Evolutionary conservation across 495 filamentous ascomycete genomes (phyloP).

Genomic region (Talaromyces nanjingensis): DNA sequence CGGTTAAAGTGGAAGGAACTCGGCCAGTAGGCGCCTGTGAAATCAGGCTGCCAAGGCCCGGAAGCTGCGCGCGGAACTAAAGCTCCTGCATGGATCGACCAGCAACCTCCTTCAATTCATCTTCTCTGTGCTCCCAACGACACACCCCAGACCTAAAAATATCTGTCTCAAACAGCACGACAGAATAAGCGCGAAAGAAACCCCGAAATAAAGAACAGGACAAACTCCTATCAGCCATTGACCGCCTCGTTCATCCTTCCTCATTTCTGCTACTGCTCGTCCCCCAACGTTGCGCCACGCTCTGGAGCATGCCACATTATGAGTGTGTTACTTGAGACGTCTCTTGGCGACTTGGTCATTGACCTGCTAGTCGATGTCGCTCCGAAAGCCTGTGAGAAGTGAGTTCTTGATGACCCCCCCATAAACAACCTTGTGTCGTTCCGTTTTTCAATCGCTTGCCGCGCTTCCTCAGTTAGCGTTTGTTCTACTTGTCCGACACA

Average conservation of each 20-base stretch:
- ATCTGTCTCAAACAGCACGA: background rate
- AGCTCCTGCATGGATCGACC: background rate
- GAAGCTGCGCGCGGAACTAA: background rate
- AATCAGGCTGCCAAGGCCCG: constrained; percentile 2
- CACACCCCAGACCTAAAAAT: background rate
- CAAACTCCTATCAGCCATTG: background rate
- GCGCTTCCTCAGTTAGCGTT: background rate
- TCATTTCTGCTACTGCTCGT: background rate
- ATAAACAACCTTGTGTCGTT: background rate
- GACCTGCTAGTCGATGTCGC: constrained; percentile 82
- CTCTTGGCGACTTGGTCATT: constrained; percentile 85
- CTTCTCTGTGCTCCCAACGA: background rate
- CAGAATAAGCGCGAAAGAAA: background rate
- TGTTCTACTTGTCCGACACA: constrained; percentile 11
- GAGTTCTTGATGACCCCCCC: constrained; percentile 24
- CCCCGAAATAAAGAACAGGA: background rate
- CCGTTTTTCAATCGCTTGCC: background rate
- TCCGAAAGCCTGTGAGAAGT: constrained; percentile 90
- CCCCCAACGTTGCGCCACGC: constrained; percentile 6
- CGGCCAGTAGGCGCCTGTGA: background rate
- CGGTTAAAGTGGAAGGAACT: background rate
- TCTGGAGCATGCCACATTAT: constrained; percentile 30
- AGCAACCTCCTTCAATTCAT: background rate
- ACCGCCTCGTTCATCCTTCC: background rate
- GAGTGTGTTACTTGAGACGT: constrained; percentile 86